Evolutionary conservation across 1,139 yeast species (phyloP).

Genomic region (Wickerhamiella pararugosa): DNA sequence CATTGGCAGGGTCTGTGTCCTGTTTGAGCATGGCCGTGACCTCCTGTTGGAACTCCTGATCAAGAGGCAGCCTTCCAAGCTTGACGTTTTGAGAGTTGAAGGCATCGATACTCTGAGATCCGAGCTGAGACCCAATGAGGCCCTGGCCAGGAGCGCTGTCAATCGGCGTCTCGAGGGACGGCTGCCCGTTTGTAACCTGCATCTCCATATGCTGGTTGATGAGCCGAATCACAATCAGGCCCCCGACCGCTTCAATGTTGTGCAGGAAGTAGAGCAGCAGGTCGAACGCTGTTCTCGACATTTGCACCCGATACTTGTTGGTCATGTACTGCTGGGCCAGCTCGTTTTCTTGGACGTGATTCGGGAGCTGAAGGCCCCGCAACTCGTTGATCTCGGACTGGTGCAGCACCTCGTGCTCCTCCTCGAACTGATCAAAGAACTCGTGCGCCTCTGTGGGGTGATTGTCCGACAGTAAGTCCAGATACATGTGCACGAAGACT

Average conservation of each 20-base stretch:
- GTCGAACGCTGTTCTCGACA: slow-evolving; percentile 76
- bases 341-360: slow-evolving; percentile 71
- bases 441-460: slow-evolving; percentile 46
- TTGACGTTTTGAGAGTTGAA: slow-evolving; percentile 61
- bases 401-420: slow-evolving; percentile 63
- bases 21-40: slow-evolving; percentile 69
- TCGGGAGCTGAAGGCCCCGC: slow-evolving; percentile 60
- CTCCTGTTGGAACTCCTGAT: slow-evolving; percentile 71
- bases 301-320: slow-evolving; percentile 58
- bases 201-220: slow-evolving; percentile 79
- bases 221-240: slow-evolving; percentile 69
- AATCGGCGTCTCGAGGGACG: slow-evolving; percentile 14
- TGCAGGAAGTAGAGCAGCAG: slow-evolving; percentile 72
- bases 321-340: slow-evolving; percentile 61
- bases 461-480: slow-evolving; percentile 59
- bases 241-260: slow-evolving; percentile 88
- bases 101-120: slow-evolving; percentile 22
- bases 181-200: slow-evolving; percentile 30
- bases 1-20: slow-evolving; percentile 40
- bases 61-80: slow-evolving; percentile 73
- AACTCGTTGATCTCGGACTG: slow-evolving; percentile 61
- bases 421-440: slow-evolving; percentile 60
- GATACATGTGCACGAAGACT: slow-evolving; percentile 71
- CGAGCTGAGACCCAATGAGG: slow-evolving; percentile 28
- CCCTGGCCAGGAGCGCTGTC: slow-evolving; percentile 40